Evolutionary conservation across 306 rosid genomes (phyloP), one percentile per base, ranked within the genome.

Genomic region (Rosa persica): DNA sequence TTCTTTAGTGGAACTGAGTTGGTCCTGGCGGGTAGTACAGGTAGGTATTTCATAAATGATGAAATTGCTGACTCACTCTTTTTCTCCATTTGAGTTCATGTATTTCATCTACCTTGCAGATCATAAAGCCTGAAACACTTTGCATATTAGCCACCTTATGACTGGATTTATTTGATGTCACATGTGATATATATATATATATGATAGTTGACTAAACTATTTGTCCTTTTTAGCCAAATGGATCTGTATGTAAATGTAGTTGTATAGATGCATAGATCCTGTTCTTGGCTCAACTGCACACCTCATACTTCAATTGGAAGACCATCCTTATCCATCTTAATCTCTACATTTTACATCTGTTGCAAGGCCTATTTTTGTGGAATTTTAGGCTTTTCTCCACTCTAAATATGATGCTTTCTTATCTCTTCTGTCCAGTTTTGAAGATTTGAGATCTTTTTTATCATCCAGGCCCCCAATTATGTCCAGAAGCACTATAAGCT

Each of bases 301-400:
- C 46, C 76, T 72, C 75, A 47, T 47, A 71, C 62, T 48, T 36
- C 65, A 27, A 48, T 43, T 65, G 55, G 60, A 80, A 22, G 5
- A 57, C 16, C 13, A 44, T 57, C 6, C 16, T 62, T 65, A 6
- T 47, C 67, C 57, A 72, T 80, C 49, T 60, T 42, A 60, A 38
- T 76, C 38, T n/a, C 17, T 67, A 15, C 57, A 5, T 74, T 51
- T 20, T 11, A 12, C 19, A 3, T 17, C 22, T 20, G 64, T 34
- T 57, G 44, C 42, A 48, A 47, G 17, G 17, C 68, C 61, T 72
- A n/a, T 11, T 60, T 55, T 67, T 46, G 6, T 16, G 65, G 65
- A 64, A 38, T 12, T 12, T 55, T 57, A 64, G 74, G 76, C 62
- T 22, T 78, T 78, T 22, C 42, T 78, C 82, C 86, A 74, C 76